Base-by-base conservation (phyloP, 1,139 yeast species). In the Nakaseomyces delphensis region DNA sequence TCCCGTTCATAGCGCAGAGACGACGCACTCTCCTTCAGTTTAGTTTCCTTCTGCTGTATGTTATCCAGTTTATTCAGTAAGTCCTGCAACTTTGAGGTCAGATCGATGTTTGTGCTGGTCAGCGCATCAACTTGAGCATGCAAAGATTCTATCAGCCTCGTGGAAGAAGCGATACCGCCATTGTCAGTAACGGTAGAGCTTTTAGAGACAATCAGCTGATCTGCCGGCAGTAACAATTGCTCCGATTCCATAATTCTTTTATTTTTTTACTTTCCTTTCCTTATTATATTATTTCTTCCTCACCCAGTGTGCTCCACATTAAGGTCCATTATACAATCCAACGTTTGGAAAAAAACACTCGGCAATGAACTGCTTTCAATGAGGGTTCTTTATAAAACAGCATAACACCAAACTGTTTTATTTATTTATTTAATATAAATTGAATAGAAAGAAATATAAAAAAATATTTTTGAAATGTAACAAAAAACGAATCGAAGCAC, bases 1-100 rank as follows among this genome's bases (percentile, higher is more conserved):
- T 80, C 84, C 52, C 77, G 77, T 53, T 81, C 85, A 56, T 79
- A 85, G 58, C 78, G 79, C 25, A 80, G 68, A 6, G 36, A 32
- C 3, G 47, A 20, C 8, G 44, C 24, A 7, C 77, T 84, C 54
- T 82, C 89, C 38, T 77, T 71, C 47, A 76, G 67, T 44, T 74
- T 73, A 39, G 77, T 81, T 48, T 79, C 76, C 55, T 76, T 72
- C 45, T 70, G 68, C 43, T 71, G 63, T 23, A 70, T 60, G 14
- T 70, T 61, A 21, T 70, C 67, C 49, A 69, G 66, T 51, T 78
- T 77, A 56, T 74, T 74, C 48, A 70, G 69, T 35, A 71, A 60
- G 50, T 69, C 69, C 45, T 71, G 73, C 15, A 69, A 63, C 54
- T 75, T 78, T 13, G 53, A 39, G 1, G 62, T 56, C 65, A 75